Base-by-base conservation (phyloP, 495 filamentous ascomycete genomes). In the Physcia stellaris region DNA sequence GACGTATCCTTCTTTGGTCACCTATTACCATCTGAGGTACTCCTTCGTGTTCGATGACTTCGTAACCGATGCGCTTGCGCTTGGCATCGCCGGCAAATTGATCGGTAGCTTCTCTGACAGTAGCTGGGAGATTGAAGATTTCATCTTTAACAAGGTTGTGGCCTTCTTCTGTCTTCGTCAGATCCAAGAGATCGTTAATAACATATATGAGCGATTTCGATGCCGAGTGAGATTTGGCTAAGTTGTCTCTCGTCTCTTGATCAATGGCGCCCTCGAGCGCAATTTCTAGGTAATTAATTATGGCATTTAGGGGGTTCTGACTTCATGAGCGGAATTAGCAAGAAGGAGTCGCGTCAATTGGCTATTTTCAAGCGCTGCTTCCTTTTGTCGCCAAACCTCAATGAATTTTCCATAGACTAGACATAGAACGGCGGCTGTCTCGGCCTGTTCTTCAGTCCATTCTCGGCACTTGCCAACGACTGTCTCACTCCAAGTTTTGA, bases 261-360 rank as follows among this genome's bases (percentile, higher is more conserved):
- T 94, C 86, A 2, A 94, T 65, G 0, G 73, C 59, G 2, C 84
- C 83, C 55, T 96, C 88, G 2, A 96, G 61, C 0, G 88, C 88
- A 45, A 94, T 94, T 50, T 96, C 88, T 2, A 96, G 63, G 42
- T 90, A 94, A 49, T 96, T 96, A 53, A 96, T 90, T 50, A 96
- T 92, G 16, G 88, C 88, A 55, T 94, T 94, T 3, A 96, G 62
- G 1, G 88, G 0, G 88, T 96, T 22, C 88, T 80, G 12, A 96
- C 84, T 63, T 94, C 87, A 49, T 96, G 88, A 0, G 88, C 88
- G 1, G 86, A 92, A 50, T 96, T 94, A 7, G 88, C 84, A 2
- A 94, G 64, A 7, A 96, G 58, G 11, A 96, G 60, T 33, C 73
- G 66, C 2, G 84, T 94, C 13, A 96, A 62, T 29, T 85, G 77